Base-by-base conservation (phyloP, 1,139 yeast species). In the Zygoascus meyerae region DNA sequence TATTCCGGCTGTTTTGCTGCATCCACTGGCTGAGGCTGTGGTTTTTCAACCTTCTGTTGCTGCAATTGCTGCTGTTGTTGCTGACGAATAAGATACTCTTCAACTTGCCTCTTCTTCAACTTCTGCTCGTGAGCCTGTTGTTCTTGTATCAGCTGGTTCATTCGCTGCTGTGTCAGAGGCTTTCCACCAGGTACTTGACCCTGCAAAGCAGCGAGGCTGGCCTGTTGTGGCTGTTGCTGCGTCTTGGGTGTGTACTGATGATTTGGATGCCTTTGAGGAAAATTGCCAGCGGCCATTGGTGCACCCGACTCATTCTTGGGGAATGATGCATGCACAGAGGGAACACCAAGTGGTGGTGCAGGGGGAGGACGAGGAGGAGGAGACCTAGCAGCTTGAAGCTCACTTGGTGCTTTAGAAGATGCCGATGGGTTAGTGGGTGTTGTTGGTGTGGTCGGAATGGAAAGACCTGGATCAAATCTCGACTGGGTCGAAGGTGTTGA, bases 301-400 rank as follows among this genome's bases (percentile, higher is more conserved):
- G 45, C 17, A 40, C 47, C 11, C 39, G 48, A 12, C 21, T 45
- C 15, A 17, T 34, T 39, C 42, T 46, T 35, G 18, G 55, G 16
- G 38, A 51, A 39, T 48, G 56, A 32, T 52, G 62, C 58, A 42
- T 61, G 60, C 7, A 64, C 67, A 5, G 67, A 61, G 2, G 63
- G 60, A 2, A 64, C 68, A 1, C 69, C 70, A 9, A 67, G 56
- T 2, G 69, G 70, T n/a, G 71, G 71, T 2, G 71, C 71, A 10
- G 71, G 71, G 1, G 70, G 68, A 1, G 71, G 71, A 12, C 71
- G 56, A 3, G 70, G 70, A 2, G 71, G 71, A 9, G 70, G 67
- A 2, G 67, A 52, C 7, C 49, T 43, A 4, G 51, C 46, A 4
- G 55, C 44, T 11, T 53, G 53, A 6, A 49, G 48, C 6, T 48